A percentile compares a stretch with the other conserved stretches of the same genome.
These are phyloP conservation scores for Alternaria longipes DNA, from an alignment of 2,329 filamentous ascomycete genomes.

Conservation along the genomic window DNA sequence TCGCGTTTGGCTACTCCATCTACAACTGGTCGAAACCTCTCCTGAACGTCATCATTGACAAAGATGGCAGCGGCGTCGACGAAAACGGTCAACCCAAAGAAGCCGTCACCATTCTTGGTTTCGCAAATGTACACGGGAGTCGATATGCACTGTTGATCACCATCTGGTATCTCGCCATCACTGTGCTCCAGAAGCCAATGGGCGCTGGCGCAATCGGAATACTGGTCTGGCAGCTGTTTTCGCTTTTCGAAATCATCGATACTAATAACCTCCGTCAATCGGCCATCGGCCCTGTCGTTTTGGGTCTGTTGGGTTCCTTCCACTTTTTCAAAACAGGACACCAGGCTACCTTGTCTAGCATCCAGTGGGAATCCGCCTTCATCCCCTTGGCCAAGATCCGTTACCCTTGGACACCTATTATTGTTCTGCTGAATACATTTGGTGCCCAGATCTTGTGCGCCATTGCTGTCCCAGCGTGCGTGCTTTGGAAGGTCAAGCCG, in stretches of 20 bases:
- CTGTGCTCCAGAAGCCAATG: slow-evolving; percentile 93
- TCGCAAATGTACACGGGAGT: slow-evolving; percentile 90
- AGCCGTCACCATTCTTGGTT: slow-evolving; percentile 82
- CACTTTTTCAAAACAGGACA: slow-evolving; percentile 99
- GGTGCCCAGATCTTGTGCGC: slow-evolving; percentile 87
- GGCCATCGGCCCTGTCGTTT: slow-evolving; percentile 81
- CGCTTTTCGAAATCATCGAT: slow-evolving; percentile 71
- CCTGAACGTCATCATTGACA: slow-evolving; percentile 71
- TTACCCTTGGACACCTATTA: slow-evolving; percentile 88
- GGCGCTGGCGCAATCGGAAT: slow-evolving; percentile 84
- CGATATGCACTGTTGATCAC: slow-evolving; percentile 86
- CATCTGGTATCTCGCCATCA: slow-evolving; percentile 78
- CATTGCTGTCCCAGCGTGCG: slow-evolving; percentile 79
- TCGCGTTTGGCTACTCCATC: slow-evolving; percentile 84
- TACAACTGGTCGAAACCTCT: slow-evolving; percentile 88
- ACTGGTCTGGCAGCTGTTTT: slow-evolving; percentile 88
- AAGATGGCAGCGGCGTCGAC: slow-evolving; percentile 15
- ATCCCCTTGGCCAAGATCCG: slow-evolving; percentile 82
- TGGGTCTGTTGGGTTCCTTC: slow-evolving; percentile 89
- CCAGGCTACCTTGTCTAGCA: slow-evolving; percentile 83
- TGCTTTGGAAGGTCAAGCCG: slow-evolving; percentile 88
- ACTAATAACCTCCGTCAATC: slow-evolving; percentile 69
- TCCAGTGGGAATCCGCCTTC: slow-evolving; percentile 97
- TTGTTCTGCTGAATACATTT: slow-evolving; percentile 86
- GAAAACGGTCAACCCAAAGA: slow-evolving; percentile 45